These are phyloP conservation scores for Ascocoryne sarcoides DNA, from an alignment of 2,329 filamentous ascomycete genomes.

Conservation along the genomic window DNA sequence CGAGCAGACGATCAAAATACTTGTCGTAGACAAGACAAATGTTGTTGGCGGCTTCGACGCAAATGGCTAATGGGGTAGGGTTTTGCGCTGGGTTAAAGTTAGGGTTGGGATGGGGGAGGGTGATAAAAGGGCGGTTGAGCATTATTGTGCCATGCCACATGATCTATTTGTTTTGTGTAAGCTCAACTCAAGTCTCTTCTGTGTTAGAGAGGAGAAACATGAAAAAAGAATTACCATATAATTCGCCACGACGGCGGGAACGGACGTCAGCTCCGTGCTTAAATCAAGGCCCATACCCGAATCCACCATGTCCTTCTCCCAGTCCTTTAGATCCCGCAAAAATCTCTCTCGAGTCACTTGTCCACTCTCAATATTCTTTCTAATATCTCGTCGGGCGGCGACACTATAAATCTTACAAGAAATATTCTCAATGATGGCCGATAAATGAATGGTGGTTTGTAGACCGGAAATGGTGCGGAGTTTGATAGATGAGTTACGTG, in stretches of 20 bases:
- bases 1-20: conserved; percentile 20
- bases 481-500: conserved; percentile 17
- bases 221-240: conserved; percentile 18
- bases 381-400: conserved; percentile 19
- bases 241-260: conserved; percentile 24
- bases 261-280: conserved; percentile 17
- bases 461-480: conserved; percentile 23
- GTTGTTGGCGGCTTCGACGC: conserved; percentile 22
- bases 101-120: conserved; percentile 15
- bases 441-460: conserved; percentile 20
- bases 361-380: conserved; percentile 18
- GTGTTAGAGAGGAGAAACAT: neutral
- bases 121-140: conserved; percentile 25
- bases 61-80: conserved; percentile 17
- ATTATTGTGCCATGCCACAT: conserved; percentile 23
- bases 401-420: conserved; percentile 23
- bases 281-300: conserved; percentile 24
- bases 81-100: conserved; percentile 4
- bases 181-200: no score
- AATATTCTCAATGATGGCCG: conserved; percentile 20
- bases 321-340: conserved; percentile 18
- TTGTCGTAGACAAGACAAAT: conserved; percentile 25
- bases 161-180: no score
- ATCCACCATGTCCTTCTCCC: conserved; percentile 20
- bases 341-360: conserved; percentile 20